Conservation (phyloP, 495 filamentous ascomycete species). For the Penicillium chermesinum region DNA sequence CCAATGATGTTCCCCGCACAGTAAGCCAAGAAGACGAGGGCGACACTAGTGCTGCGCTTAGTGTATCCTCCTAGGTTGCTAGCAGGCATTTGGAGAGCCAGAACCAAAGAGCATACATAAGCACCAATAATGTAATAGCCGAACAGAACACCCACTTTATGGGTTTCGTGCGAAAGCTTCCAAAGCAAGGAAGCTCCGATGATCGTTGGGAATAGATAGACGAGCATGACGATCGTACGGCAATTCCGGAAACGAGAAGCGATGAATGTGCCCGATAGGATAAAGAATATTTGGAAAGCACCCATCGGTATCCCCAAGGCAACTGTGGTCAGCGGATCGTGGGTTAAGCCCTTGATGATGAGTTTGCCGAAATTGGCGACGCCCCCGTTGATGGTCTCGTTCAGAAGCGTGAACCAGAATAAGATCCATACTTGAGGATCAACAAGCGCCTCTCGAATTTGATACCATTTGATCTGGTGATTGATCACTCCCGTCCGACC, state of each 20-base stretch:
- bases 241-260: slow-evolving; percentile 27
- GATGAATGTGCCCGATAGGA: slow-evolving; percentile 30
- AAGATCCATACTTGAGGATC: slow-evolving; percentile 37
- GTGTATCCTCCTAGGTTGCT: slow-evolving; percentile 40
- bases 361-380: slow-evolving; percentile 36
- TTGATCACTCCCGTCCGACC: slow-evolving; percentile 40
- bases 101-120: slow-evolving; percentile 35
- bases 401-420: slow-evolving; percentile 32
- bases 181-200: slow-evolving; percentile 33
- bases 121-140: slow-evolving; percentile 37
- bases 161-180: slow-evolving; percentile 27
- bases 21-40: slow-evolving; percentile 38
- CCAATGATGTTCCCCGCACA: slow-evolving; percentile 33
- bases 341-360: slow-evolving; percentile 33
- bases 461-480: slow-evolving; percentile 39
- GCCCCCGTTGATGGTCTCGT: slow-evolving; percentile 37
- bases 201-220: slow-evolving; percentile 33
- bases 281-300: slow-evolving; percentile 34
- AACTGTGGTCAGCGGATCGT: slow-evolving; percentile 25
- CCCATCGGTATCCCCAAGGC: slow-evolving; percentile 37
- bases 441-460: slow-evolving; percentile 40
- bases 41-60: slow-evolving; percentile 36
- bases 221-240: slow-evolving; percentile 33
- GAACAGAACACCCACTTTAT: slow-evolving; percentile 33
- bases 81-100: slow-evolving; percentile 38